These are phyloP conservation scores for Aspergillus vadensis DNA, from an alignment of 2,329 filamentous ascomycete species.

Conservation along the genomic window DNA sequence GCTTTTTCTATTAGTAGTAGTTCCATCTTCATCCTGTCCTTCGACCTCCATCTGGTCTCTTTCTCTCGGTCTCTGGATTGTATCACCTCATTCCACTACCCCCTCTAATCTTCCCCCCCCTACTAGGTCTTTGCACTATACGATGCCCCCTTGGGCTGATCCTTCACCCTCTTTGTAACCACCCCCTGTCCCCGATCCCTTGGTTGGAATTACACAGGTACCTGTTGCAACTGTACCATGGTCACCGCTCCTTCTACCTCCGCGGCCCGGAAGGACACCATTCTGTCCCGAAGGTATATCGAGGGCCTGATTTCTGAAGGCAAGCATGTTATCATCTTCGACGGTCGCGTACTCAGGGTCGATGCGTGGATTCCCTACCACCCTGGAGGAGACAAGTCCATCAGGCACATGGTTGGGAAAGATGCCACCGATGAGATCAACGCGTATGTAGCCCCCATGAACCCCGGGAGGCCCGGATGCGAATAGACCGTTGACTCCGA, in stretches of 20 bases:
- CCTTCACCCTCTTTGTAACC: not conserved
- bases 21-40: not conserved
- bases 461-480: slow-evolving; percentile 7
- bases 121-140: not conserved
- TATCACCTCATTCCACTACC: not conserved
- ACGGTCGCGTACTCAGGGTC: slow-evolving; percentile 79
- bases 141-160: slow-evolving; percentile 3
- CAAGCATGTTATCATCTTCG: slow-evolving; percentile 75
- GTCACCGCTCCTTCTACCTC: slow-evolving; percentile 10
- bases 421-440: slow-evolving; percentile 95
- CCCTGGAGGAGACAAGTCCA: slow-evolving; percentile 87
- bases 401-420: slow-evolving; percentile 88
- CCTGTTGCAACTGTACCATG: slow-evolving; percentile 1
- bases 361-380: slow-evolving; percentile 89
- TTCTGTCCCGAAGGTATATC: slow-evolving; percentile 66
- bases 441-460: slow-evolving; percentile 61
- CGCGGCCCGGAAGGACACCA: slow-evolving; percentile 45
- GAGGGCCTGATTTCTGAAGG: slow-evolving; percentile 84
- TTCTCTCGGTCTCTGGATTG: not conserved
- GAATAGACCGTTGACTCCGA: slow-evolving; percentile 17
- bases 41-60: not conserved
- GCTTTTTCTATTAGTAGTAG: slow-evolving; percentile 1
- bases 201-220: not conserved
- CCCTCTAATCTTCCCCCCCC: not conserved
- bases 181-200: not conserved